Conservation (phyloP, 352 stramenopile genomes). For the Plasmopara viticola region DNA sequence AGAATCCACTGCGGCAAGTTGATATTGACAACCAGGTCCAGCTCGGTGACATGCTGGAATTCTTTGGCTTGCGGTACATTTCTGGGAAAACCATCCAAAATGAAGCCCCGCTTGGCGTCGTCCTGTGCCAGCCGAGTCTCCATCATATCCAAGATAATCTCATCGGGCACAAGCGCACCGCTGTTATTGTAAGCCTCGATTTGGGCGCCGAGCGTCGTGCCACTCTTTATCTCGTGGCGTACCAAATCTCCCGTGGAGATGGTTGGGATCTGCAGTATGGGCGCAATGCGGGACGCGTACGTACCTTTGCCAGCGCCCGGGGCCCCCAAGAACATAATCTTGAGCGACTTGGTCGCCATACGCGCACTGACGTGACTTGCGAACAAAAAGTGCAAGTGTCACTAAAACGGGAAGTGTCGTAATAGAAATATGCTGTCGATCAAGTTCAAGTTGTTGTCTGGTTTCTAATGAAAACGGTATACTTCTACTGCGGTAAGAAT, state of each 20-base stretch:
- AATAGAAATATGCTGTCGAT: no score
- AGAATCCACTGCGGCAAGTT: conserved; percentile 85
- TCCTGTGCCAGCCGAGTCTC: conserved; percentile 61
- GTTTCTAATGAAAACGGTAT: no score
- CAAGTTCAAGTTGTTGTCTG: no score
- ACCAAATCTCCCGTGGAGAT: conserved; percentile 88
- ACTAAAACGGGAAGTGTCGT: conserved; percentile 2
- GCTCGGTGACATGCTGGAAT: conserved; percentile 65
- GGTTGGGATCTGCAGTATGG: conserved; percentile 78
- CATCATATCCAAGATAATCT: conserved; percentile 88
- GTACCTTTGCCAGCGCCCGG: conserved; percentile 88
- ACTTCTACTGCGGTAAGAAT: no score
- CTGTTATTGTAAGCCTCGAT: conserved; percentile 86
- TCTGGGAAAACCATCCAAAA: conserved; percentile 86
- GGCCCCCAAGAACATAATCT: conserved; percentile 89
- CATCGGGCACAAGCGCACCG: conserved; percentile 78
- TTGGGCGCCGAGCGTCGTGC: conserved; percentile 55
- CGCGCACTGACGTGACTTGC: not conserved
- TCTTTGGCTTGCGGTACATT: conserved; percentile 84
- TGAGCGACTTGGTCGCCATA: conserved; percentile 42
- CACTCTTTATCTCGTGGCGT: conserved; percentile 82
- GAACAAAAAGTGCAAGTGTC: conserved; percentile 5
- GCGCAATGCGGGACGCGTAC: conserved; percentile 83
- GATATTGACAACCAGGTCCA: conserved; percentile 87
- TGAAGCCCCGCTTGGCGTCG: conserved; percentile 76